These are phyloP conservation scores for Rhizopus sp. DNA, from an alignment of 371 early-diverging fungal genomes.

Conservation along the genomic window DNA sequence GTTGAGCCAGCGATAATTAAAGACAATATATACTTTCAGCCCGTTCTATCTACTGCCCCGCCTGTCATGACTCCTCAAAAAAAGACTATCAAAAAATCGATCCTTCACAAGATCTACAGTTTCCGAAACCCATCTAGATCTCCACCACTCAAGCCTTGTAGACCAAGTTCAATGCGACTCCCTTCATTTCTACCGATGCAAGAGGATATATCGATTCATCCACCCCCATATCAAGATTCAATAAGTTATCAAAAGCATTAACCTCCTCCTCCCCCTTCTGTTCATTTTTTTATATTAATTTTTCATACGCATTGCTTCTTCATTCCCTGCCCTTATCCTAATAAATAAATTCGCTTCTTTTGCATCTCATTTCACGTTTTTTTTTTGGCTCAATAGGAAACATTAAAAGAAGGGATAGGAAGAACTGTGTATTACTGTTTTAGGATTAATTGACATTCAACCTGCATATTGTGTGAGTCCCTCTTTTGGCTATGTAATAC, in stretches of 20 bases:
- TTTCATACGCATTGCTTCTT: background rate
- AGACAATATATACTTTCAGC: conserved; percentile 14
- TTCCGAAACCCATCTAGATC: conserved; percentile 20
- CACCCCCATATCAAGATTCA: conserved; percentile 15
- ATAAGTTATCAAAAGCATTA: conserved; percentile 5
- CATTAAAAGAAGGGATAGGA: no score
- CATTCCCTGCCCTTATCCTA: conserved; percentile 4
- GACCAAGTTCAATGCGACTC: conserved; percentile 16
- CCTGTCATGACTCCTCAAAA: conserved; percentile 15
- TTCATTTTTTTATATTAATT: background rate
- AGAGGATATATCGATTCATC: conserved; percentile 1
- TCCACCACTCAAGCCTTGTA: conserved; percentile 12
- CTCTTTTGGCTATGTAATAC: no score
- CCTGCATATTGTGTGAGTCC: no score
- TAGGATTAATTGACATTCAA: no score
- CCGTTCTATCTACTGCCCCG: background rate
- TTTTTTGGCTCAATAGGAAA: background rate
- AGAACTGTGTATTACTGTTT: no score
- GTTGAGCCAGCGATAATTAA: conserved; percentile 24
- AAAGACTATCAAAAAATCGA: conserved; percentile 12
- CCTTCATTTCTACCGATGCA: conserved; percentile 31
- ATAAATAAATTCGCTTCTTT: background rate
- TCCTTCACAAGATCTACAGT: conserved; percentile 23
- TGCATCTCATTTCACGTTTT: background rate
- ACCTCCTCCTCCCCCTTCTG: background rate